phyloP scores from a whole-genome alignment of 257 asterid genomes.

The Ballota nigra region DNA sequence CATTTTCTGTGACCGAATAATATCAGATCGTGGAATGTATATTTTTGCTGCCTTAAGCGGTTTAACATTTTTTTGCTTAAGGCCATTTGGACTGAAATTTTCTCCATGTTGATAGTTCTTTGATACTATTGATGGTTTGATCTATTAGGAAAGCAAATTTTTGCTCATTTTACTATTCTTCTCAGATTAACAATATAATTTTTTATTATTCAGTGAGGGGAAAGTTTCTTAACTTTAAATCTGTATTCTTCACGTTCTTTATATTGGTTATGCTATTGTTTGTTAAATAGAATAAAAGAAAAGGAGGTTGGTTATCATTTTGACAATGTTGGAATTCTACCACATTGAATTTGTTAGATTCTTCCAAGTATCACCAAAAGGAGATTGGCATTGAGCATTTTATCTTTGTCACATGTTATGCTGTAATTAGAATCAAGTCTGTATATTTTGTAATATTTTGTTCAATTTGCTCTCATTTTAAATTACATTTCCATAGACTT shows the following conservation, averaged over 20 bases:
- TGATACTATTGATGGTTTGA: conserved; percentile 1
- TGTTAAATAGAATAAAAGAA: neutral
- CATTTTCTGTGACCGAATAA: neutral
- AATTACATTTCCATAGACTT: neutral
- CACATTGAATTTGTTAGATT: neutral
- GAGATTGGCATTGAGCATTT: conserved; percentile 5
- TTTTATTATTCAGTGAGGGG: neutral
- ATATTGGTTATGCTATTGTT: neutral
- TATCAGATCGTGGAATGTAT: conserved; percentile 11
- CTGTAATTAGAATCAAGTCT: neutral
- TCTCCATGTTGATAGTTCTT: neutral
- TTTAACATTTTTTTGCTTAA: conserved; percentile 3
- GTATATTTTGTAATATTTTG: neutral
- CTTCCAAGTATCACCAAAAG: neutral
- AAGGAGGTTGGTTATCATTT: neutral
- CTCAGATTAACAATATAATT: neutral
- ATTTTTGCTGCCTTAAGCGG: neutral
- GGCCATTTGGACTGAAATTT: neutral
- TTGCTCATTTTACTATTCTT: neutral
- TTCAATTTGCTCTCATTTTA: neutral
- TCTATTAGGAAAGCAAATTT: neutral
- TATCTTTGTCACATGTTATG: conserved; percentile 11
- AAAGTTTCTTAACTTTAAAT: neutral
- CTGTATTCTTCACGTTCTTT: neutral
- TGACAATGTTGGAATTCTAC: conserved; percentile 5